phyloP scores from a whole-genome alignment of 768 basidiomycete genomes.

The Boletus tomentosulus region DNA sequence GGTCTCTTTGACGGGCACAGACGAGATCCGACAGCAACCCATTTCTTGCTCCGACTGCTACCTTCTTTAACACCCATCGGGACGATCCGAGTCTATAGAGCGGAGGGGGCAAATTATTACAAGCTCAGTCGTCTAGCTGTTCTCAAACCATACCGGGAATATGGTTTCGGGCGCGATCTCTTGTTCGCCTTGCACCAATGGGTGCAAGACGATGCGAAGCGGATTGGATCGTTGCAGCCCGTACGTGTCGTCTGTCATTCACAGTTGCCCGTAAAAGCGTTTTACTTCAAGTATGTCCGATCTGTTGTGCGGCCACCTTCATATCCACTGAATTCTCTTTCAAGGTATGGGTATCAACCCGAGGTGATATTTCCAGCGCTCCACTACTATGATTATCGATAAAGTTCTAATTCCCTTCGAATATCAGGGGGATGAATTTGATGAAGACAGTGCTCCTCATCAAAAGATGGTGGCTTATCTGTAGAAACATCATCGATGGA shows the following conservation, averaged over 20 bases:
- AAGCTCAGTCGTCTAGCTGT: conserved; percentile 74
- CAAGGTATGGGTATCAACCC: conserved; percentile 64
- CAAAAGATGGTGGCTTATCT: neutral
- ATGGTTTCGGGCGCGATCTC: conserved; percentile 62
- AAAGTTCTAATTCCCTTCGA: neutral
- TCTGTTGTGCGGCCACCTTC: conserved; percentile 6
- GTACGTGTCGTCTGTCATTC: conserved; percentile 59
- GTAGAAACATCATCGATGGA: neutral
- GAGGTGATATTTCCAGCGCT: conserved; percentile 44
- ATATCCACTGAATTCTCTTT: conserved; percentile 18
- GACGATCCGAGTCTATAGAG: conserved; percentile 54
- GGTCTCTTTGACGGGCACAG: conserved; percentile 37
- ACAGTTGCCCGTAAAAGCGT: conserved; percentile 62
- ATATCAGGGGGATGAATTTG: neutral
- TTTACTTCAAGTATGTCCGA: conserved; percentile 65
- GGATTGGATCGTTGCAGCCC: conserved; percentile 20
- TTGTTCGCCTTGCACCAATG: conserved; percentile 60
- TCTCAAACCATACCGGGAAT: conserved; percentile 56
- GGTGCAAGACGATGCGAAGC: conserved; percentile 40
- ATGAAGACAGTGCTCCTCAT: neutral
- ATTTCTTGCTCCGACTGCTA: conserved; percentile 67
- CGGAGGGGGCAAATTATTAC: conserved; percentile 44
- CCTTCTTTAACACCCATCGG: conserved; percentile 61
- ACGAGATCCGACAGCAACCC: conserved; percentile 57
- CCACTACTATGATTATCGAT: neutral